A percentile compares a stretch with the other conserved stretches of the same genome.
Evolutionary conservation across 352 stramenopile species (phyloP).

Genomic region (Phytophthora sp.): DNA sequence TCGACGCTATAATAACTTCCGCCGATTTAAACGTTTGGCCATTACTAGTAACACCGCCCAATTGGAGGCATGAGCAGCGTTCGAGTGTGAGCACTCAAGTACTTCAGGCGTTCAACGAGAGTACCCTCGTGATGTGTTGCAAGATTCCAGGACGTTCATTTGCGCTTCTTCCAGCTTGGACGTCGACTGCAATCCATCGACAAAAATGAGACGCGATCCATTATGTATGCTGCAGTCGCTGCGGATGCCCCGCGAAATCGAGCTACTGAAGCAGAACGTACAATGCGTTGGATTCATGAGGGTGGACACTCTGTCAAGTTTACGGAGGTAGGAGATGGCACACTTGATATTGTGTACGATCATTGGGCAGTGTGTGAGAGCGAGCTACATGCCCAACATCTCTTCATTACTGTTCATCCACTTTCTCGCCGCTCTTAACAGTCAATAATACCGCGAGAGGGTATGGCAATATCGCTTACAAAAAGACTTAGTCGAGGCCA

Average conservation of each 20-base stretch:
- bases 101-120: slow-evolving; percentile 17
- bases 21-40: not conserved
- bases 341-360: slow-evolving; percentile 29
- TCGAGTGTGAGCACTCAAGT: not conserved
- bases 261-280: too few relatives aligned
- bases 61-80: not conserved
- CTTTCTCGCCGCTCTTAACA: too few relatives aligned
- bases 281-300: slow-evolving; percentile 30
- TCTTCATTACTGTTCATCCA: too few relatives aligned
- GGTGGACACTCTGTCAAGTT: slow-evolving; percentile 24
- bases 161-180: slow-evolving; percentile 22
- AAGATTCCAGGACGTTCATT: slow-evolving; percentile 9
- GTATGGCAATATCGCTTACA: too few relatives aligned
- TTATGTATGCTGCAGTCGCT: too few relatives aligned
- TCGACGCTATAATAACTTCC: slow-evolving; percentile 6
- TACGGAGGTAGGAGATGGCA: slow-evolving; percentile 15
- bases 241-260: too few relatives aligned
- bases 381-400: slow-evolving; percentile 37
- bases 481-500: too few relatives aligned
- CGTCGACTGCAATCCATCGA: not conserved
- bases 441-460: too few relatives aligned
- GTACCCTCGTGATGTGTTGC: slow-evolving; percentile 20
- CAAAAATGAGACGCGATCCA: too few relatives aligned
- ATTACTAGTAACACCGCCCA: not conserved
- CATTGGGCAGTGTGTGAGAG: slow-evolving; percentile 37